These are phyloP conservation scores for Dipteronia dyeriana DNA, from an alignment of 345 rosid species.

Conservation along the genomic window DNA sequence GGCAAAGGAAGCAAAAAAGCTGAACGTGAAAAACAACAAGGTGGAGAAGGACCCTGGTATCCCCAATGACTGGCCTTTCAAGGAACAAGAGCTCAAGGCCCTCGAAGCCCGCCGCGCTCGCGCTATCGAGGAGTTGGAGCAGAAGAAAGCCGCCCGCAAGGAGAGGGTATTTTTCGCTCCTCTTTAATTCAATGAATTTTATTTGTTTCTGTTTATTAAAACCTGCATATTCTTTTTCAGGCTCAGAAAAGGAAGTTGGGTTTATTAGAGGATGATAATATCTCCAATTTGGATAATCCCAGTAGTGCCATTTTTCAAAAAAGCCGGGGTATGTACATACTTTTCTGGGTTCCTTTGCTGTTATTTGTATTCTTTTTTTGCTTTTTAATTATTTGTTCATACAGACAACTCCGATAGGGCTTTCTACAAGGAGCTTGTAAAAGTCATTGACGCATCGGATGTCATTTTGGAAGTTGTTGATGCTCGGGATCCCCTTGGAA, in stretches of 20 bases:
- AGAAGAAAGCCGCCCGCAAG: constrained; percentile 82
- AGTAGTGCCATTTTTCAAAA: constrained; percentile 39
- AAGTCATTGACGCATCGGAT: constrained; percentile 88
- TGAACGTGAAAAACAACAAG: constrained; percentile 56
- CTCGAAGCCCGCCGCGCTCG: constrained; percentile 89
- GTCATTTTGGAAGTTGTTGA: constrained; percentile 96
- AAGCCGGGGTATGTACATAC: constrained; percentile 49
- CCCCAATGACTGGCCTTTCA: constrained; percentile 97
- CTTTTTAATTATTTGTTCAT: background rate
- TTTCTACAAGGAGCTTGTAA: constrained; percentile 94
- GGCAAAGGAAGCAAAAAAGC: constrained; percentile 93
- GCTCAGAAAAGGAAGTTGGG: constrained; percentile 80
- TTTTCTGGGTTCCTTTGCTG: background rate
- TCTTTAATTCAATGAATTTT: background rate
- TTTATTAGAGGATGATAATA: constrained; percentile 51
- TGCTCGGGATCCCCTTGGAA: constrained; percentile 93
- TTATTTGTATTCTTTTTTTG: background rate
- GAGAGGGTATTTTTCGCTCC: constrained; percentile 61
- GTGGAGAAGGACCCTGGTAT: constrained; percentile 97
- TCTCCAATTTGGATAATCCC: constrained; percentile 27
- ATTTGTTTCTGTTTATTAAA: no score
- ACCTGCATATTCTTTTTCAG: constrained; percentile 29
- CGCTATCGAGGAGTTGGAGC: constrained; percentile 80
- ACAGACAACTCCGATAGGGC: constrained; percentile 89
- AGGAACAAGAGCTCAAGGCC: constrained; percentile 96